A percentile compares a stretch with the other conserved stretches of the same genome.
phyloP scores from a whole-genome alignment of 805 yeast species.

The Hemisphaericaspora nanyangensis region DNA sequence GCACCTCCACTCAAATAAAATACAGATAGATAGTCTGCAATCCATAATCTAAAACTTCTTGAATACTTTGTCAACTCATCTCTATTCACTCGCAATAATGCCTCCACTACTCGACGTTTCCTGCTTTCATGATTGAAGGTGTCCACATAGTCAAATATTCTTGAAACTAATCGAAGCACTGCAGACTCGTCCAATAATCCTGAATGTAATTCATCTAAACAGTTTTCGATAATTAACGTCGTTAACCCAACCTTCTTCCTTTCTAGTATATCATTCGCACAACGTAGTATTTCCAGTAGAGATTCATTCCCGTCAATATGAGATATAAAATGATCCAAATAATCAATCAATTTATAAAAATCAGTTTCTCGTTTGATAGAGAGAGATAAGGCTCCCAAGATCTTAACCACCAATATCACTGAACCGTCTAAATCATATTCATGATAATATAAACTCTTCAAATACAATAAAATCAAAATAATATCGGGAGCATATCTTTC shows the following conservation, averaged over 20 bases:
- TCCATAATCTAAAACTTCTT: conserved; percentile 18
- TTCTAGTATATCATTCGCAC: background rate
- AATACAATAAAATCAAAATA: background rate
- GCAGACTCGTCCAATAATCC: conserved; percentile 1
- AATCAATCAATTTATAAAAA: background rate
- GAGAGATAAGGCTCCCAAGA: background rate
- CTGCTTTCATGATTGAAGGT: conserved; percentile 3
- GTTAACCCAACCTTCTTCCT: background rate
- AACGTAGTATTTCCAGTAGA: background rate
- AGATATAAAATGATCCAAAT: conserved; percentile 2
- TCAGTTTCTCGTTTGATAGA: background rate
- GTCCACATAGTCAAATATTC: conserved; percentile 4
- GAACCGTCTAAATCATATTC: background rate
- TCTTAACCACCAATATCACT: conserved; percentile 2
- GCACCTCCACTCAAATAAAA: conserved; percentile 19
- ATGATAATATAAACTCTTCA: conserved; percentile 1
- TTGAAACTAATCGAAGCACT: conserved; percentile 5
- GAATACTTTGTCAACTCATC: conserved; percentile 4
- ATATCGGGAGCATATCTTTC: background rate
- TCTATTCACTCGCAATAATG: conserved; percentile 4
- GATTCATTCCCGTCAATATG: background rate
- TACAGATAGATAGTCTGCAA: conserved; percentile 18
- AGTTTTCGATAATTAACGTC: conserved; percentile 3
- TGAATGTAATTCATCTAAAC: conserved; percentile 1
- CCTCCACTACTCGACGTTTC: conserved; percentile 5